Evolutionary conservation across 2,329 filamentous ascomycete genomes (phyloP).

Genomic region (Botrytis elliptica): DNA sequence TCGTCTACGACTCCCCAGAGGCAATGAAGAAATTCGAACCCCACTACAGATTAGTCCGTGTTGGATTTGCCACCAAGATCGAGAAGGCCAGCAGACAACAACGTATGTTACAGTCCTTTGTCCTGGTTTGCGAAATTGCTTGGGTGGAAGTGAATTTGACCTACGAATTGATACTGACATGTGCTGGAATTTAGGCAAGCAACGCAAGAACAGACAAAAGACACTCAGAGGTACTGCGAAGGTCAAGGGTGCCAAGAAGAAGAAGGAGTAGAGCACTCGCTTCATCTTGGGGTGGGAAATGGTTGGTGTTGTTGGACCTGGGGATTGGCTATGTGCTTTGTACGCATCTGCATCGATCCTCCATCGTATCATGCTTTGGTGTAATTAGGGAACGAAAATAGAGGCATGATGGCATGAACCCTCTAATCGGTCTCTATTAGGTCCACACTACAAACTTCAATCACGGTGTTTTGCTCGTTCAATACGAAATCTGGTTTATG

Average conservation of each 20-base stretch:
- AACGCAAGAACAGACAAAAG: constrained; percentile 99
- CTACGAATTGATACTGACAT: constrained; percentile 29
- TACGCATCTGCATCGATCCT: constrained; percentile 36
- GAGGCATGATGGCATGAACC: constrained; percentile 32
- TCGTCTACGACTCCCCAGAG: constrained; percentile 97
- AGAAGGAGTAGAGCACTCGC: constrained; percentile 76
- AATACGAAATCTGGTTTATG: constrained; percentile 19
- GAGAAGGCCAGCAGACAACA: constrained; percentile 99
- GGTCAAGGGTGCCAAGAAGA: constrained; percentile 91
- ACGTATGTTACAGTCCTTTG: constrained; percentile 66
- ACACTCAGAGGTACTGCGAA: constrained; percentile 97
- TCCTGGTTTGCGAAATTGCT: constrained; percentile 6
- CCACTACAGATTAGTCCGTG: constrained; percentile 91
- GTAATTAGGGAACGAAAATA: constrained; percentile 28
- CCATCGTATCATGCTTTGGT: constrained; percentile 32
- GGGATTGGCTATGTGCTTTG: constrained; percentile 36
- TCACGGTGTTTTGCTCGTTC: constrained; percentile 34
- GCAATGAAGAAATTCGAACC: constrained; percentile 99
- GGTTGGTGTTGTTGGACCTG: constrained; percentile 37
- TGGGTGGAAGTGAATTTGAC: background rate
- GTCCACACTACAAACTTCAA: constrained; percentile 32
- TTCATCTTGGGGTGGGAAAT: constrained; percentile 32
- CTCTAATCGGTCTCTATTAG: constrained; percentile 30
- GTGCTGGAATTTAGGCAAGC: constrained; percentile 73
- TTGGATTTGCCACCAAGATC: constrained; percentile 88